Evolutionary conservation across 2,329 filamentous ascomycete species (phyloP).

Genomic region (Zopfia rhizophila): DNA sequence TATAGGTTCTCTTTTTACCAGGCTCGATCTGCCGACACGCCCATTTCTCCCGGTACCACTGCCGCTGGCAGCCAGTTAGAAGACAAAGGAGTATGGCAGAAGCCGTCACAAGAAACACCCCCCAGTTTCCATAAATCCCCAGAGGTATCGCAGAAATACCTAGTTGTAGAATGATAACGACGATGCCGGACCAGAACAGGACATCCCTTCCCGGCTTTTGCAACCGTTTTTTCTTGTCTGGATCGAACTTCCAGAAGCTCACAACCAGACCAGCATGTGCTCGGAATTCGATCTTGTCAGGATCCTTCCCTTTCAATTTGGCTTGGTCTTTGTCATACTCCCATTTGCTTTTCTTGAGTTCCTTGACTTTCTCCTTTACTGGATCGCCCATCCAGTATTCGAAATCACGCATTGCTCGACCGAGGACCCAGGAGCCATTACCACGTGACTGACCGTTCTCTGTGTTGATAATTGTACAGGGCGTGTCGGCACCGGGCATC

Average conservation of each 20-base stretch:
- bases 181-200: slow-evolving; percentile 19
- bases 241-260: slow-evolving; percentile 11
- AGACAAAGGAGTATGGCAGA: slow-evolving; percentile 16
- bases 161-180: slow-evolving; percentile 19
- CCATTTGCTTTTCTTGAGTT: slow-evolving; percentile 10
- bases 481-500: slow-evolving; percentile 24
- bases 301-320: neutral
- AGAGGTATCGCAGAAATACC: slow-evolving; percentile 22
- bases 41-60: slow-evolving; percentile 30
- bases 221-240: slow-evolving; percentile 2
- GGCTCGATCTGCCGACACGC: slow-evolving; percentile 15
- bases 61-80: slow-evolving; percentile 16
- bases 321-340: neutral
- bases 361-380: slow-evolving; percentile 10
- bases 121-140: slow-evolving; percentile 25
- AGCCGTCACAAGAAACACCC: slow-evolving; percentile 20
- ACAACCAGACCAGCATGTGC: slow-evolving; percentile 14
- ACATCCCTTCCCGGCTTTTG: slow-evolving; percentile 8
- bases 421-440: slow-evolving; percentile 27
- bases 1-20: slow-evolving; percentile 14
- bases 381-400: slow-evolving; percentile 23
- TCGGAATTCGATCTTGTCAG: slow-evolving; percentile 5
- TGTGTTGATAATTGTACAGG: slow-evolving; percentile 23
- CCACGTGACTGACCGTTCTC: slow-evolving; percentile 18
- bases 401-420: slow-evolving; percentile 21